Evolutionary conservation across 306 rosid genomes (phyloP).

Genomic region (Pterocarpus macrocarpus): DNA sequence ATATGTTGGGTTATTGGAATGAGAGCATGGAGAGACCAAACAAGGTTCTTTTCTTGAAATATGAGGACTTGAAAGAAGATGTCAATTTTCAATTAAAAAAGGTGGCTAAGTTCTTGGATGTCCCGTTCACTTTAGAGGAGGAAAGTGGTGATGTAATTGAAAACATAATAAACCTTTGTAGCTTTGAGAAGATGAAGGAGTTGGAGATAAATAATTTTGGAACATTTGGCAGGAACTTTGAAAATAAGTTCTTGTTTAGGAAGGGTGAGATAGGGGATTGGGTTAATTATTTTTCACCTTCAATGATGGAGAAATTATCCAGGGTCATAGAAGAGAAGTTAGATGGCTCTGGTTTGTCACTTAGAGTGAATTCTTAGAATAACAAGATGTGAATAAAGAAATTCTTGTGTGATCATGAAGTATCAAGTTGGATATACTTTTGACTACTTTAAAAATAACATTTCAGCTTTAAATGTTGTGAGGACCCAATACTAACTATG

Average conservation of each 20-base stretch:
- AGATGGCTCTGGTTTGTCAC: conserved; percentile 25
- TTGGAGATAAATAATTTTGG: conserved; percentile 64
- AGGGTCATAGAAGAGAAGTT: conserved; percentile 41
- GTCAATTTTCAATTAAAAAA: conserved; percentile 44
- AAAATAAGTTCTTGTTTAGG: conserved; percentile 55
- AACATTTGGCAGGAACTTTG: conserved; percentile 41
- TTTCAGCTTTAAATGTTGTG: too few species aligned
- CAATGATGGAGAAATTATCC: conserved; percentile 22
- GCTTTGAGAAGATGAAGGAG: conserved; percentile 58
- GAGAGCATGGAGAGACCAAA: conserved; percentile 54
- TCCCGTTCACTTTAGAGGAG: conserved; percentile 48
- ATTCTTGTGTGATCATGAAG: too few species aligned
- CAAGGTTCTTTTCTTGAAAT: conserved; percentile 63
- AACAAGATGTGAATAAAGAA: too few species aligned
- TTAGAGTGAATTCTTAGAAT: background rate
- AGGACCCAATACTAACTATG: too few species aligned
- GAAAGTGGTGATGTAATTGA: conserved; percentile 59
- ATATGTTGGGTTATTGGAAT: conserved; percentile 68
- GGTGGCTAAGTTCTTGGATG: conserved; percentile 56
- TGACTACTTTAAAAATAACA: too few species aligned
- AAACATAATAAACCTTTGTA: conserved; percentile 49
- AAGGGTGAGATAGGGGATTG: conserved; percentile 67
- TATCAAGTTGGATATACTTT: too few species aligned
- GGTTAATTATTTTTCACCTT: conserved; percentile 55
- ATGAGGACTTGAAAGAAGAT: conserved; percentile 64